phyloP scores from a whole-genome alignment of 306 rosid genomes.

The cucumber (Cucumis sativus) region DNA sequence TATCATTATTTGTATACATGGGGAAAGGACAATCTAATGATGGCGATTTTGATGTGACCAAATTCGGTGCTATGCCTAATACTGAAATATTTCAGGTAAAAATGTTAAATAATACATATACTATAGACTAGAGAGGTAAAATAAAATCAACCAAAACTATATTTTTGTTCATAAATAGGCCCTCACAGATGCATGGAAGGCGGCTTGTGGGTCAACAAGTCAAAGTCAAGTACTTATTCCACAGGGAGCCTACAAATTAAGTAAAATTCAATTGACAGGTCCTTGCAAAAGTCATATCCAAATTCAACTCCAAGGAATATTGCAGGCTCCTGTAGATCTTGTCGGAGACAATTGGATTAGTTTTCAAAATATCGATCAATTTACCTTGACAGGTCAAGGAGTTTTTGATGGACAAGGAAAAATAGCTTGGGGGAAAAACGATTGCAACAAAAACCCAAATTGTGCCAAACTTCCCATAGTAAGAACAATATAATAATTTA shows the following conservation, averaged over 20 bases:
- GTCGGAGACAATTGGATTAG: constrained; percentile 19
- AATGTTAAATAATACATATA: not conserved
- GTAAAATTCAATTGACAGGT: constrained; percentile 5
- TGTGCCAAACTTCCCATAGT: constrained; percentile 15
- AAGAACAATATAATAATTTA: not conserved
- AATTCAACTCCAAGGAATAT: not conserved
- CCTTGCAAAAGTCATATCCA: constrained; percentile 33
- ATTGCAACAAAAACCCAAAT: no score
- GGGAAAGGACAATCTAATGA: not conserved
- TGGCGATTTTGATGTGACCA: not conserved
- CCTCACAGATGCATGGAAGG: constrained; percentile 21
- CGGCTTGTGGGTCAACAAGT: constrained; percentile 17
- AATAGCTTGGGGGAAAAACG: no score
- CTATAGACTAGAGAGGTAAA: not conserved
- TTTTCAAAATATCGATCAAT: constrained; percentile 6
- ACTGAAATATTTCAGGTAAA: constrained; percentile 12
- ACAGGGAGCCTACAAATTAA: constrained; percentile 2
- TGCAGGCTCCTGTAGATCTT: not conserved
- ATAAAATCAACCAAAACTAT: not conserved
- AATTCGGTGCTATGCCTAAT: constrained; percentile 11
- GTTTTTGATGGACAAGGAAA: constrained; percentile 30
- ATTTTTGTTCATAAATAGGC: constrained; percentile 2
- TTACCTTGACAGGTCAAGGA: constrained; percentile 33
- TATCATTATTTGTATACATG: not conserved
- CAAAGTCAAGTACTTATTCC: constrained; percentile 12